phyloP scores from a whole-genome alignment of 176 grass and related monocot species.

The Urochloa ruziziensis region DNA sequence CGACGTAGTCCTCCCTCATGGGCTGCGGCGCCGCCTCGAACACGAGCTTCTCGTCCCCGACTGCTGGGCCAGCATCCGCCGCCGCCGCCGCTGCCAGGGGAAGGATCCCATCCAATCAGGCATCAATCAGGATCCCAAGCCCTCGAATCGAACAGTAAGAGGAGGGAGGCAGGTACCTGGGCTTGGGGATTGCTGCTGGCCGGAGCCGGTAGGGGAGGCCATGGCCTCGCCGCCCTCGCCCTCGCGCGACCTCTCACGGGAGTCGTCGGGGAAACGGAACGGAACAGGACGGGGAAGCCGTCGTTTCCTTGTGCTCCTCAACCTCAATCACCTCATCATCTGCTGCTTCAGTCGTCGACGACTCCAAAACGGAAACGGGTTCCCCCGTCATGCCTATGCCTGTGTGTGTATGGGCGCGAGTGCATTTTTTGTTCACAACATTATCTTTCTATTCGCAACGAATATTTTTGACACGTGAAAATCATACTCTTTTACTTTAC shows the following conservation, averaged over 20 bases:
- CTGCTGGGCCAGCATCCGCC: not conserved
- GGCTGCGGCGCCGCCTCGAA: slow-evolving; percentile 45
- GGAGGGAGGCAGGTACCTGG: not conserved
- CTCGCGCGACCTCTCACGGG: not conserved
- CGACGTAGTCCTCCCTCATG: slow-evolving; percentile 82
- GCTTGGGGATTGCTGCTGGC: slow-evolving; percentile 10
- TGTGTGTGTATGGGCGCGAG: not conserved
- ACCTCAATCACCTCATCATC: not conserved
- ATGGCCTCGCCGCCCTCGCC: not conserved
- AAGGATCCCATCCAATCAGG: not conserved
- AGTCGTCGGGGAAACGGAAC: not conserved
- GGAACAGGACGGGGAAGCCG: not conserved
- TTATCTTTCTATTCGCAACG: not conserved
- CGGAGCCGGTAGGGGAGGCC: slow-evolving; percentile 2
- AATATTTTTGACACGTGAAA: not conserved
- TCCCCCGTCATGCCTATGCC: not conserved
- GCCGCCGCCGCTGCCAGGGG: not conserved
- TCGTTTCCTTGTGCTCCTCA: not conserved
- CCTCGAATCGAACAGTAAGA: not conserved
- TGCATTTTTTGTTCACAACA: not conserved
- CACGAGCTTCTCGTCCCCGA: slow-evolving; percentile 21
- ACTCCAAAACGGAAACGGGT: not conserved
- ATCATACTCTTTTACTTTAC: not conserved
- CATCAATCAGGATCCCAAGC: not conserved
- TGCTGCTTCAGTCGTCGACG: not conserved